These are phyloP conservation scores for Paecilomyces variotii DNA, from an alignment of 2,329 filamentous ascomycete species.

Conservation along the genomic window DNA sequence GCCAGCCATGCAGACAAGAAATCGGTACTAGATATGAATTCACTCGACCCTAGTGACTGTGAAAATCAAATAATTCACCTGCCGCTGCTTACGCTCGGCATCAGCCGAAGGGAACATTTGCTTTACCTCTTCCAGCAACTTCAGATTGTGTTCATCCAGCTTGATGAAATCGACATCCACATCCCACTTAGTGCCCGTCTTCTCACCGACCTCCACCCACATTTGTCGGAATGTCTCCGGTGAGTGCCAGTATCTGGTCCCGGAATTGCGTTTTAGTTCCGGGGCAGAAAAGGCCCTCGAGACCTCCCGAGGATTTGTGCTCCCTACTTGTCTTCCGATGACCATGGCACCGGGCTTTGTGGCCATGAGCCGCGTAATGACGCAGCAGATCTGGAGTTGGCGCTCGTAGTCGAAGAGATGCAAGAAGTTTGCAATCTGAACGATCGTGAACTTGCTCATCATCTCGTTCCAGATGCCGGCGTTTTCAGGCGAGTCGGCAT, in stretches of 20 bases:
- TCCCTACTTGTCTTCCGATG: conserved; percentile 15
- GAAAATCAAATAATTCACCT: background rate
- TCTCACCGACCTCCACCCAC: conserved; percentile 13
- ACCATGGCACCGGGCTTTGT: conserved; percentile 9
- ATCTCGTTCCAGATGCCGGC: conserved; percentile 15
- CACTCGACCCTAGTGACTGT: background rate
- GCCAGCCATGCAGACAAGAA: background rate
- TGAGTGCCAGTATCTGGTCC: conserved; percentile 2
- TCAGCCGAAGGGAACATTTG: background rate
- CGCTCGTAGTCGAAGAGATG: conserved; percentile 33
- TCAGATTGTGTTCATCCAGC: background rate
- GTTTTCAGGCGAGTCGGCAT: conserved; percentile 1
- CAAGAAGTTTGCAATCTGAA: conserved; percentile 33
- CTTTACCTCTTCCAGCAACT: background rate
- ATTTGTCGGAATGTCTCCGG: conserved; percentile 11
- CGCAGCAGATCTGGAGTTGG: conserved; percentile 15
- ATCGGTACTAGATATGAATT: background rate
- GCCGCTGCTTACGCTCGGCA: background rate
- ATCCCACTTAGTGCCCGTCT: conserved; percentile 9
- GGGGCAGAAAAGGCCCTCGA: conserved; percentile 4
- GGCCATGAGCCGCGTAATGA: conserved; percentile 10
- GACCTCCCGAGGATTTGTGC: conserved; percentile 10
- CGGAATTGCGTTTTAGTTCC: conserved; percentile 1
- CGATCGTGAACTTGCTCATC: conserved; percentile 21
- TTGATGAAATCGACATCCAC: conserved; percentile 3